Evolutionary conservation across 2,329 filamentous ascomycete species (phyloP).

Genomic region (Pseudocercospora vitis): DNA sequence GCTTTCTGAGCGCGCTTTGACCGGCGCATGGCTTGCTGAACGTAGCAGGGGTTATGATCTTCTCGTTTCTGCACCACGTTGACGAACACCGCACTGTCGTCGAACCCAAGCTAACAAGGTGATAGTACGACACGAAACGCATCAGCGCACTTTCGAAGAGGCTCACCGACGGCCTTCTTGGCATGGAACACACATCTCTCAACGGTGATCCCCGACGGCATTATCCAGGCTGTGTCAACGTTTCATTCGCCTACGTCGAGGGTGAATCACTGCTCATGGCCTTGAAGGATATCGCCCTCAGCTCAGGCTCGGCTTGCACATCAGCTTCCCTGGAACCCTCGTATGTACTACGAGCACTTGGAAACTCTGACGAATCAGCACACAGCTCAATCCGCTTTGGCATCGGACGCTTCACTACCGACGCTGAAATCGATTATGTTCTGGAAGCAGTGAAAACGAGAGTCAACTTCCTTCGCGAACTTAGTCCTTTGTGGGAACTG

Average conservation of each 20-base stretch:
- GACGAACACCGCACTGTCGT: background rate
- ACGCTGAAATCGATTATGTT: slow-evolving; percentile 94
- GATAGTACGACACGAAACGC: slow-evolving; percentile 85
- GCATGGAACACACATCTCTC: slow-evolving; percentile 87
- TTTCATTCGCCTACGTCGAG: slow-evolving; percentile 97
- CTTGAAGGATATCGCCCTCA: slow-evolving; percentile 94
- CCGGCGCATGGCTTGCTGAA: slow-evolving; percentile 51
- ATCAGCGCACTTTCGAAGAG: slow-evolving; percentile 81
- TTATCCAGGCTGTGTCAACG: slow-evolving; percentile 96
- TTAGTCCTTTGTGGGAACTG: slow-evolving; percentile 95
- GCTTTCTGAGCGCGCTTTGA: slow-evolving; percentile 76
- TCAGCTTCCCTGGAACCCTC: slow-evolving; percentile 95
- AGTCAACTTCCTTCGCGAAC: slow-evolving; percentile 87
- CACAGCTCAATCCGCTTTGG: slow-evolving; percentile 98
- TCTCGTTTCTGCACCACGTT: slow-evolving; percentile 2
- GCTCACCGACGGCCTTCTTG: slow-evolving; percentile 75
- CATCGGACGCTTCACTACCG: slow-evolving; percentile 94
- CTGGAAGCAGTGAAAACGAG: slow-evolving; percentile 88
- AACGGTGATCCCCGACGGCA: slow-evolving; percentile 82
- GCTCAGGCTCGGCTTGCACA: slow-evolving; percentile 94
- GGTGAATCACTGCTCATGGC: slow-evolving; percentile 98
- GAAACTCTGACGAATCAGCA: slow-evolving; percentile 94
- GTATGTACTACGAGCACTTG: slow-evolving; percentile 90
- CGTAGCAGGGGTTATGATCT: slow-evolving; percentile 66
- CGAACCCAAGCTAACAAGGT: slow-evolving; percentile 29